These are phyloP conservation scores for Boletales sp. DNA, from an alignment of 768 basidiomycete genomes.

Conservation along the genomic window DNA sequence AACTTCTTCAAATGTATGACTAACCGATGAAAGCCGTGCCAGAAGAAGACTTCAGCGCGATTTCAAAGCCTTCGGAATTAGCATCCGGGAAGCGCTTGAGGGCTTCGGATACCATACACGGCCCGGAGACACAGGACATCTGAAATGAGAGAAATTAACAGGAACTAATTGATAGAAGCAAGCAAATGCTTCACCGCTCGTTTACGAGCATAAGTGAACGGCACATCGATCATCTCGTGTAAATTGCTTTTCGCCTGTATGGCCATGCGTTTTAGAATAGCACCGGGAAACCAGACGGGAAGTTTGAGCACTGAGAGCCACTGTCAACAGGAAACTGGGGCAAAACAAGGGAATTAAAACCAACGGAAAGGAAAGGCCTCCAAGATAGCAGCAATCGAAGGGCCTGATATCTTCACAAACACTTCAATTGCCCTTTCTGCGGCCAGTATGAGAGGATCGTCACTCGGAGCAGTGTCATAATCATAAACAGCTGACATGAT, in stretches of 20 bases:
- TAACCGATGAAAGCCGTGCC: conserved; percentile 32
- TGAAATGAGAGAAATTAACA: neutral
- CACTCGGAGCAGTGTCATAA: conserved; percentile 26
- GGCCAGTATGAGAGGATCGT: conserved; percentile 26
- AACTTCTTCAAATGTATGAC: neutral
- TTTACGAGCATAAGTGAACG: conserved; percentile 28
- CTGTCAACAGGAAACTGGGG: conserved; percentile 9
- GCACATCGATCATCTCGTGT: conserved; percentile 26
- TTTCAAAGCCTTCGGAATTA: conserved; percentile 21
- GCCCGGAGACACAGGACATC: conserved; percentile 20
- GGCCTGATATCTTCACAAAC: conserved; percentile 23
- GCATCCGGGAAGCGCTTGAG: conserved; percentile 15
- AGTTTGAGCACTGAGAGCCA: conserved; percentile 25
- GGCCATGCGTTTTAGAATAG: conserved; percentile 29
- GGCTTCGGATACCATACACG: conserved; percentile 31
- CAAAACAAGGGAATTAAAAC: conserved; percentile 11
- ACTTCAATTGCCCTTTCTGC: conserved; percentile 29
- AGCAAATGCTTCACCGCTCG: conserved; percentile 16
- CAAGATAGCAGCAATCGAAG: conserved; percentile 23
- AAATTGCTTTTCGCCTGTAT: conserved; percentile 26
- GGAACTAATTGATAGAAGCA: neutral
- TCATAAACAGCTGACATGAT: conserved; percentile 34
- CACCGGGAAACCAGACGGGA: conserved; percentile 36
- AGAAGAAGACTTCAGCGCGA: conserved; percentile 28
- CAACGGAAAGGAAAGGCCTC: conserved; percentile 32